phyloP scores from a whole-genome alignment of 495 filamentous ascomycete genomes.

The Penicillium paxilli region DNA sequence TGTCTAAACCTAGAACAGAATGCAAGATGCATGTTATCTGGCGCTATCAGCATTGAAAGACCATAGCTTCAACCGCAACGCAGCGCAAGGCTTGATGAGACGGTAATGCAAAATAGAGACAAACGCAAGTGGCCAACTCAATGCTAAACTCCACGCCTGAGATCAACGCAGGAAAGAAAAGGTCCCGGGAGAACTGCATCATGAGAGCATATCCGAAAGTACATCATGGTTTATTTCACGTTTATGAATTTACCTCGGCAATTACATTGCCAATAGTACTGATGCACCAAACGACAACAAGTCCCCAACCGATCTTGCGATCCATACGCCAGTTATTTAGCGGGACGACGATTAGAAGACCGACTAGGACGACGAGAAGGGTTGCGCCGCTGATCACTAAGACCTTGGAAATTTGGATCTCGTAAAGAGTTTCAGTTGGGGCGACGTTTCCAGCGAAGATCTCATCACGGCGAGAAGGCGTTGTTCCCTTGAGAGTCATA shows the following conservation, averaged over 20 bases:
- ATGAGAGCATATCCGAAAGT: too few relatives aligned
- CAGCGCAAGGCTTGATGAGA: too few relatives aligned
- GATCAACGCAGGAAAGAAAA: too few relatives aligned
- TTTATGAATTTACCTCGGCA: conserved; percentile 61
- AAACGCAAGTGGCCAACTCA: too few relatives aligned
- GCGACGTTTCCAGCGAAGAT: background rate
- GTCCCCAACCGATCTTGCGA: conserved; percentile 73
- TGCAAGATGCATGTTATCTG: too few relatives aligned
- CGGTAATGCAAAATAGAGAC: too few relatives aligned
- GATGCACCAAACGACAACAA: conserved; percentile 82
- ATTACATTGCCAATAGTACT: conserved; percentile 81
- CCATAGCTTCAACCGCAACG: too few relatives aligned
- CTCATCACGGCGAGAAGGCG: conserved; percentile 17
- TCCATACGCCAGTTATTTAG: conserved; percentile 90
- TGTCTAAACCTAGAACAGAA: too few relatives aligned
- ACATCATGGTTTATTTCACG: too few relatives aligned
- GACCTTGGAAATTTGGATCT: conserved; percentile 79
- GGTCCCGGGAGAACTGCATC: too few relatives aligned
- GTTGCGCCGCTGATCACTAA: conserved; percentile 79
- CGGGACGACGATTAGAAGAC: conserved; percentile 79
- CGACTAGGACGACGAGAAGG: conserved; percentile 75
- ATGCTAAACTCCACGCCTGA: too few relatives aligned
- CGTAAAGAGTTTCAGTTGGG: conserved; percentile 47
- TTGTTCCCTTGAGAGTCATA: conserved; percentile 60
- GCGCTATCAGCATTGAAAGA: too few relatives aligned